phyloP scores from a whole-genome alignment of 2,329 filamentous ascomycete species.

The Helicocarpus griseus region DNA sequence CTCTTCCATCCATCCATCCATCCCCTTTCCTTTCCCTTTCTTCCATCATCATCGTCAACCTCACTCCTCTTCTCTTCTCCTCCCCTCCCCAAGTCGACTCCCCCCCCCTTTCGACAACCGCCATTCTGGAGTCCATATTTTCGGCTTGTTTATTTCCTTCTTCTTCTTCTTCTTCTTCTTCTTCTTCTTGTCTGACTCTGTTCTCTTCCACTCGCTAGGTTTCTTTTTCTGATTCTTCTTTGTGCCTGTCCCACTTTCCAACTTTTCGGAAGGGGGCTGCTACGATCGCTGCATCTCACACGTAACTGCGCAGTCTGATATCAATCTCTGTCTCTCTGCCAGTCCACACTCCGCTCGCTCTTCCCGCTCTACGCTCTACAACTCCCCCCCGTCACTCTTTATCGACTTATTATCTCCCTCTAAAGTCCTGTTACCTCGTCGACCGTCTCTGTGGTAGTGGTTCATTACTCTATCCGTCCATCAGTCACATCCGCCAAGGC shows the following conservation, averaged over 20 bases:
- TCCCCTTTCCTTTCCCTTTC: too few relatives aligned
- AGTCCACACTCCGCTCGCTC: not conserved
- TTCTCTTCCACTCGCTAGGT: not conserved
- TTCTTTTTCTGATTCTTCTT: slow-evolving; percentile 13
- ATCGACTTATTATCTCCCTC: not conserved
- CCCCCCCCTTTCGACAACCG: not conserved
- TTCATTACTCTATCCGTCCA: too few relatives aligned
- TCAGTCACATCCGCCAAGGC: not conserved
- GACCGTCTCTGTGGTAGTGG: not conserved
- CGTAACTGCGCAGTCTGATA: too few relatives aligned
- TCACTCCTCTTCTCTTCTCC: not conserved
- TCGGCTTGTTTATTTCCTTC: not conserved
- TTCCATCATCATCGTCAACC: not conserved
- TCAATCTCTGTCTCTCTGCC: too few relatives aligned
- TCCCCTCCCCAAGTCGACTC: not conserved
- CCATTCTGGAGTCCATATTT: not conserved
- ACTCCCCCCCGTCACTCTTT: not conserved
- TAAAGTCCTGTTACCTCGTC: not conserved
- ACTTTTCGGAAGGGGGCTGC: slow-evolving; percentile 1
- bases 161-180: not conserved
- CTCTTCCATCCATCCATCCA: too few relatives aligned
- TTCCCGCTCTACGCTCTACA: not conserved
- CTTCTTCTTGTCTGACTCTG: not conserved
- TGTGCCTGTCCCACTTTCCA: slow-evolving; percentile 12
- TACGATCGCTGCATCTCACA: not conserved